These are phyloP conservation scores for Pyrrhoderma noxium DNA, from an alignment of 1,284 basidiomycete genomes.

Conservation along the genomic window DNA sequence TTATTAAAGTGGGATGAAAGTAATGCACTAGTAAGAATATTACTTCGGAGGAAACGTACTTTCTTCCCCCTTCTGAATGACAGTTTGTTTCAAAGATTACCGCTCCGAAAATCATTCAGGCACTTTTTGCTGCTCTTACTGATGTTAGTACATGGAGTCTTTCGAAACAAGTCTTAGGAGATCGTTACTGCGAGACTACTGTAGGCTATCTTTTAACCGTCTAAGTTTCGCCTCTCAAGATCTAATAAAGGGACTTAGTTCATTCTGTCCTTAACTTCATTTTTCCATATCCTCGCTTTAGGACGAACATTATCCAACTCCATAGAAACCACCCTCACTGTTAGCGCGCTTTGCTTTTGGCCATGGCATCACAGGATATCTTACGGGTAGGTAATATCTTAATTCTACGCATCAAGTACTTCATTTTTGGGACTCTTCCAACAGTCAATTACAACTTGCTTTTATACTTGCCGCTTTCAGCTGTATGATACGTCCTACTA, in stretches of 20 bases:
- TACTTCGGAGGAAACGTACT: background rate
- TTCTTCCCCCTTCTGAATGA: background rate
- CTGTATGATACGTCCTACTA: conserved; percentile 82
- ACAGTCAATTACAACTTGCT: conserved; percentile 8
- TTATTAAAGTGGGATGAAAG: conserved; percentile 43
- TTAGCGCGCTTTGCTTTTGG: conserved; percentile 73
- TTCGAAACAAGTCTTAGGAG: conserved; percentile 52
- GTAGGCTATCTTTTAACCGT: conserved; percentile 39
- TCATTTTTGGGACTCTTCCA: background rate
- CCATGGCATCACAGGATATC: conserved; percentile 48
- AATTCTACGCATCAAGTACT: background rate
- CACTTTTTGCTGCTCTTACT: conserved; percentile 70
- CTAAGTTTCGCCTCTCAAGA: background rate
- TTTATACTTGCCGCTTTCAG: conserved; percentile 57
- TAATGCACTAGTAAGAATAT: conserved; percentile 43
- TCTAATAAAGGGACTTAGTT: conserved; percentile 42
- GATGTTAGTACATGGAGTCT: conserved; percentile 72
- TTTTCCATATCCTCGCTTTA: conserved; percentile 82
- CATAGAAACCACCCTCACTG: conserved; percentile 81
- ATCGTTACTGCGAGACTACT: conserved; percentile 49
- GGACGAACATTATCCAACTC: conserved; percentile 92
- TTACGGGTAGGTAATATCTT: conserved; percentile 1
- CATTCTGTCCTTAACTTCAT: conserved; percentile 75
- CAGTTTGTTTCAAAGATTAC: conserved; percentile 44
- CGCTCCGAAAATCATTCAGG: conserved; percentile 76